phyloP scores from a whole-genome alignment of 139 green algal species.

The Chlamydomonas sp. region DNA sequence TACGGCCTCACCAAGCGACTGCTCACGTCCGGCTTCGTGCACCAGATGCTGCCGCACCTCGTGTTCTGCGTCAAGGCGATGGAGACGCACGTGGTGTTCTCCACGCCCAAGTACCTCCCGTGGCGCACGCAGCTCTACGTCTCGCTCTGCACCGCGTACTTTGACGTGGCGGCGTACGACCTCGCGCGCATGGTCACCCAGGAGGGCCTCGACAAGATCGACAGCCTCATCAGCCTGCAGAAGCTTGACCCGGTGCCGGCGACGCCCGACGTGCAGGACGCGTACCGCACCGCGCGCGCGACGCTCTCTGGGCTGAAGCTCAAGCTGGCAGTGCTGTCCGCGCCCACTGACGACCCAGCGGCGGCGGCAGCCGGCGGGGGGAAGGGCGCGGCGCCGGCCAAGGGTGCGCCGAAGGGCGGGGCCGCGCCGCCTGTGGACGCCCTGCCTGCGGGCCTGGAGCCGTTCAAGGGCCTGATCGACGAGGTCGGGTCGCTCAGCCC shows the following conservation, averaged over 20 bases:
- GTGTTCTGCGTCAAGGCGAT: conserved; percentile 41
- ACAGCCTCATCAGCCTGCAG: conserved; percentile 39
- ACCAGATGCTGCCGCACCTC: conserved; percentile 40
- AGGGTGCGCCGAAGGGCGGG: neutral
- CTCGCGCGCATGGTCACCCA: conserved; percentile 15
- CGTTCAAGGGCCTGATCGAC: conserved; percentile 19
- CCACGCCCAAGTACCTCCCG: conserved; percentile 36
- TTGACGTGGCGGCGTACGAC: conserved; percentile 13
- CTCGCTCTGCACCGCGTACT: conserved; percentile 24
- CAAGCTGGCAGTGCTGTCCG: conserved; percentile 23
- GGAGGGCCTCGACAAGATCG: conserved; percentile 31
- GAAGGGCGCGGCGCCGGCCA: conserved; percentile 11
- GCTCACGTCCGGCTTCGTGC: conserved; percentile 29
- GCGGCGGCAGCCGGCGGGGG: neutral
- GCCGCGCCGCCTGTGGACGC: neutral
- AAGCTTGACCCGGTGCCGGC: conserved; percentile 49
- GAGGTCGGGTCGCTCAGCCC: conserved; percentile 16
- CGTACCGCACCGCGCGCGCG: conserved; percentile 24
- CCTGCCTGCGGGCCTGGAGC: neutral
- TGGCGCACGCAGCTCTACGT: conserved; percentile 44
- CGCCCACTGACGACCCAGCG: neutral
- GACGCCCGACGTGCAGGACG: conserved; percentile 25
- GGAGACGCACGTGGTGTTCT: conserved; percentile 42
- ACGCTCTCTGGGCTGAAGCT: conserved; percentile 34
- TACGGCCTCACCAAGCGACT: conserved; percentile 33